These are phyloP conservation scores for Vitis cinerea DNA, from an alignment of 164 flowering plant genomes.

Conservation along the genomic window DNA sequence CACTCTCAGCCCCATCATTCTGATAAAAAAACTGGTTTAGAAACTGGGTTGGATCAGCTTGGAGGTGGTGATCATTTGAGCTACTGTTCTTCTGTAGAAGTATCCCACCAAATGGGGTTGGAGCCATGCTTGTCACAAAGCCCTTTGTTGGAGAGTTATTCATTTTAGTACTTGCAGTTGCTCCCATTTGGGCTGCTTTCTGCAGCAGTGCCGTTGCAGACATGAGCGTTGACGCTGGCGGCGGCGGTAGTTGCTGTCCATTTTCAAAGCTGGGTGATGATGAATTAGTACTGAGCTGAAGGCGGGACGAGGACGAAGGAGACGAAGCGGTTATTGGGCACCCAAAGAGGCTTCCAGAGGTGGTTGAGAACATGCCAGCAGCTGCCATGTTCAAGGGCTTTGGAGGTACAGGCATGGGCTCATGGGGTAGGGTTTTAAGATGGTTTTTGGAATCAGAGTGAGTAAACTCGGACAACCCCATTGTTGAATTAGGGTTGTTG, in stretches of 20 bases:
- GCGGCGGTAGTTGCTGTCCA: constrained; percentile 4
- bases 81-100: background rate
- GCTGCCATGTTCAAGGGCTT: constrained; percentile 10
- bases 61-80: constrained; percentile 18
- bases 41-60: constrained; percentile 24
- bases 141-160: constrained; percentile 25
- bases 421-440: constrained; percentile 3
- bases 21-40: constrained; percentile 21
- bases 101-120: constrained; percentile 17
- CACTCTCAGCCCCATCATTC: background rate
- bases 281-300: constrained; percentile 2
- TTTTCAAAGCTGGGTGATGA: background rate
- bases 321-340: background rate
- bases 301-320: constrained; percentile 8
- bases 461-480: constrained; percentile 5
- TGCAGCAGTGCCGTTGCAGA: constrained; percentile 59
- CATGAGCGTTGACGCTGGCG: constrained; percentile 28
- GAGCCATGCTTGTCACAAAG: constrained; percentile 25
- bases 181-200: constrained; percentile 69
- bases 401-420: constrained; percentile 10
- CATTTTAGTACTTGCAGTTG: constrained; percentile 32
- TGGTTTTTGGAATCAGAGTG: constrained; percentile 9
- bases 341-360: constrained; percentile 3
- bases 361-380: constrained; percentile 6
- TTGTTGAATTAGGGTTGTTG: constrained; percentile 13